Percentiles rank a stretch among this genome's conserved stretches.
phyloP scores from a whole-genome alignment of 345 rosid genomes.

The Rhizophora mangle region DNA sequence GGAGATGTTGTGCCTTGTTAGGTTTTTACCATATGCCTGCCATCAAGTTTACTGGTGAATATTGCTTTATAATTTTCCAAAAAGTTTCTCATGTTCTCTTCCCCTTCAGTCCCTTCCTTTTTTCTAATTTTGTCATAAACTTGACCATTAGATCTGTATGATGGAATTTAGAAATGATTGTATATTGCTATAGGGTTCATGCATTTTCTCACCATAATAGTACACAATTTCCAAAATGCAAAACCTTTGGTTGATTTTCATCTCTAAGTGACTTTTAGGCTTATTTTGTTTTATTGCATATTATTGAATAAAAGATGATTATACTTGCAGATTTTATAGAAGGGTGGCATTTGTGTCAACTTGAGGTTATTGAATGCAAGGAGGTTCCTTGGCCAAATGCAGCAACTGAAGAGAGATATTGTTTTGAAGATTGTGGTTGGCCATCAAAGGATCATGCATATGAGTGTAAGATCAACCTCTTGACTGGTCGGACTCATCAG shows the following conservation, averaged over 20 bases:
- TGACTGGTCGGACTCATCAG: conserved; percentile 98
- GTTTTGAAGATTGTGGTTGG: conserved; percentile 69
- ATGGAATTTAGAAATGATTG: background rate
- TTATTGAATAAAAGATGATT: conserved; percentile 4
- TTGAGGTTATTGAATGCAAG: conserved; percentile 80
- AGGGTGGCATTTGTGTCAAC: conserved; percentile 84
- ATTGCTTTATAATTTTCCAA: no score
- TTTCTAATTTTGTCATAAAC: no score
- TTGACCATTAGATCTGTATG: background rate
- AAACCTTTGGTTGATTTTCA: background rate
- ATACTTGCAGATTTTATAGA: conserved; percentile 49
- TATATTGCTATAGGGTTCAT: background rate
- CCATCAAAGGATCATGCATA: conserved; percentile 57
- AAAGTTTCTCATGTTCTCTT: no score
- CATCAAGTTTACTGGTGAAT: no score
- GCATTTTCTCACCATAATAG: background rate
- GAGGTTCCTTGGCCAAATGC: conserved; percentile 74
- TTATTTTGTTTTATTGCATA: conserved; percentile 3
- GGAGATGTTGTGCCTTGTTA: background rate
- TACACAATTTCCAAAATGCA: background rate
- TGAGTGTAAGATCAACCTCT: conserved; percentile 81
- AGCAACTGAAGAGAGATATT: conserved; percentile 42
- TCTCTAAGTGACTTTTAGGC: conserved; percentile 1
- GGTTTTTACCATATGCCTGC: background rate
- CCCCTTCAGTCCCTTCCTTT: no score